A percentile compares a stretch with the other conserved stretches of the same genome.
phyloP scores from a whole-genome alignment of 768 basidiomycete species.

The Termitomyces sp. region DNA sequence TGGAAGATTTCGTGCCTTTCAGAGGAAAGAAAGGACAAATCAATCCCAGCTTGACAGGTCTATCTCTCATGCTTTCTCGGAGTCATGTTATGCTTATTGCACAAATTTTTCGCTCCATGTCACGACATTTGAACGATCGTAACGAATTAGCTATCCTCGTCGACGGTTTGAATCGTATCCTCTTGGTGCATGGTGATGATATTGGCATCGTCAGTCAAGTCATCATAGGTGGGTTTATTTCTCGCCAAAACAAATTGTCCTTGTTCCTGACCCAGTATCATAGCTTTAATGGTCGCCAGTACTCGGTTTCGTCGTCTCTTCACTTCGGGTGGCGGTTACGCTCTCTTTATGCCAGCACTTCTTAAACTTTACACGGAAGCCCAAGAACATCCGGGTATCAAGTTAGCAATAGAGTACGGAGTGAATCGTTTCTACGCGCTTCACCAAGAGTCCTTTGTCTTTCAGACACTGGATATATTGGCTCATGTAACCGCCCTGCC shows the following conservation, averaged over 20 bases:
- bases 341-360: constrained; percentile 68
- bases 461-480: constrained; percentile 63
- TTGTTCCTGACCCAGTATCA: constrained; percentile 1
- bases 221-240: constrained; percentile 51
- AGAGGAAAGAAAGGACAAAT: constrained; percentile 10
- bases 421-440: constrained; percentile 67
- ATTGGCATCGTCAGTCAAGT: constrained; percentile 73
- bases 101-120: constrained; percentile 68
- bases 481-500: constrained; percentile 49
- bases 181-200: constrained; percentile 65
- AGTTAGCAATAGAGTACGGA: constrained; percentile 65
- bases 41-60: constrained; percentile 24
- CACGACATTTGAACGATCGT: constrained; percentile 63
- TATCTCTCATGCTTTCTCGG: constrained; percentile 60
- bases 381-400: constrained; percentile 50
- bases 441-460: constrained; percentile 69
- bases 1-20: constrained; percentile 44
- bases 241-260: not conserved
- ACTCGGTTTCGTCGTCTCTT: constrained; percentile 76
- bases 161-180: constrained; percentile 66
- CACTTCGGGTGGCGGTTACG: constrained; percentile 64
- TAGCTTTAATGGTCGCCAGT: constrained; percentile 69
- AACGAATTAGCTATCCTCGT: constrained; percentile 60
- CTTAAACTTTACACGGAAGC: constrained; percentile 67
- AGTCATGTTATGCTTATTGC: constrained; percentile 65